Evolutionary conservation across 495 filamentous ascomycete species (phyloP).

Genomic region (Daldinia loculata): DNA sequence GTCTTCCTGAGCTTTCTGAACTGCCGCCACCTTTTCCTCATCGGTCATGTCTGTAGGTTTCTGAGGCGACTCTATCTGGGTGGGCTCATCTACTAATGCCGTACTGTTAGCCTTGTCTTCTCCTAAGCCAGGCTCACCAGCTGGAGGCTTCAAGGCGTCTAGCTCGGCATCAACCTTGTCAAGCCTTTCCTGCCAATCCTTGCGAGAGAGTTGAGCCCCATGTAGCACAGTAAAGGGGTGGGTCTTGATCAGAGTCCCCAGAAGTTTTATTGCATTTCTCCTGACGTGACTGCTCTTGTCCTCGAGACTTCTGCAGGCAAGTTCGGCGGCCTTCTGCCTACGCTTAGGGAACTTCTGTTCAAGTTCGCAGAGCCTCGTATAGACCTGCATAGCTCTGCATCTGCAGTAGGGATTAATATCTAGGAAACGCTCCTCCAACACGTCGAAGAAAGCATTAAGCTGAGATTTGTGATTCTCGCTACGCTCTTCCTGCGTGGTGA

Average conservation of each 20-base stretch:
- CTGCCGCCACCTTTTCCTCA: constrained; percentile 61
- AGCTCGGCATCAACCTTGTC: constrained; percentile 84
- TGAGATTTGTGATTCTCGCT: constrained; percentile 92
- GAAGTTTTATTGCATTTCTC: constrained; percentile 91
- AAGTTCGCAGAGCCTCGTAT: constrained; percentile 87
- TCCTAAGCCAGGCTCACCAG: constrained; percentile 78
- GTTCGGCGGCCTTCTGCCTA: constrained; percentile 82
- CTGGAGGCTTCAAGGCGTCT: constrained; percentile 79
- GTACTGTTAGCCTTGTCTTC: constrained; percentile 63
- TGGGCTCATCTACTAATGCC: constrained; percentile 88
- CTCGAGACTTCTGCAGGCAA: constrained; percentile 87
- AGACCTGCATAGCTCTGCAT: constrained; percentile 91
- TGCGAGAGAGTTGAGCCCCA: constrained; percentile 81
- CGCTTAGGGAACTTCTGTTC: constrained; percentile 95
- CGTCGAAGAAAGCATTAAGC: constrained; percentile 95
- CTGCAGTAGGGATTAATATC: constrained; percentile 98
- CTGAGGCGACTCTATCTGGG: constrained; percentile 73
- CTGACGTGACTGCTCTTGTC: constrained; percentile 98
- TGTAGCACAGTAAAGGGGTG: constrained; percentile 95
- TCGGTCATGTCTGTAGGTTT: constrained; percentile 65
- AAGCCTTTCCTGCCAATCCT: constrained; percentile 83
- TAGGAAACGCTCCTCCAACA: constrained; percentile 93
- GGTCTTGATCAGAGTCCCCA: constrained; percentile 85
- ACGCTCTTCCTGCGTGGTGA: constrained; percentile 89
- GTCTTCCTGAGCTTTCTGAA: constrained; percentile 75